Evolutionary conservation across 2,329 filamentous ascomycete genomes (phyloP), one percentile per base, ranked within the genome.

Genomic region (Diaporthe vaccinii): DNA sequence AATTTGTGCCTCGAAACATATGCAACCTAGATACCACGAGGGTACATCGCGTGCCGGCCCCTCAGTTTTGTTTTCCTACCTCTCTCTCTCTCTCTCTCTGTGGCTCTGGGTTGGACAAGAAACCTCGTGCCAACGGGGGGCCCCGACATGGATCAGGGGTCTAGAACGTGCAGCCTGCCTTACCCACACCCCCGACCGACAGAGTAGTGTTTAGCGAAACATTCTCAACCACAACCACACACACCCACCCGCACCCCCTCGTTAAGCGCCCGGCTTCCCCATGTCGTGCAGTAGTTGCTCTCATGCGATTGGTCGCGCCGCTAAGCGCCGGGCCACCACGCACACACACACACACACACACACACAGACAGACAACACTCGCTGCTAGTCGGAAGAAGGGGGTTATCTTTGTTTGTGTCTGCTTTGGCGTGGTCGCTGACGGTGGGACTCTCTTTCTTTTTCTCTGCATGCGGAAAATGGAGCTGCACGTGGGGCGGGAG

Each of bases 181-280:
- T 31, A 53, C n/a, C 44, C 44, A 53, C 41, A 34, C 34, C 34
- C 58, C 15, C n/a, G 36, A 61, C 34, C 36, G 58, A n/a, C 9
- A 59, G 12, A 53, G 49, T 34, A 34, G 8, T 34, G 25, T 55
- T 25, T 25, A 55, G 53, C 53, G 62, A 70, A 34, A 46, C 69
- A 44, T 44, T 36, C 44, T 17, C n/a, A 4, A 20, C 65, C 41
- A 49, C 46, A 22, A 12, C 25, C 36, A 55, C 15, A 61, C 44
- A 17, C 22, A 51, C 31, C 20, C 14, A 5, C 4, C 55, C 55
- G 12, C 39, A 0, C 17, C 25, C n/a, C 51, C 41, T 61, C 61
- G 36, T 67, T 76, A 76, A 76, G 74, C 74, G 74, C 74, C 74
- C 71, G 71, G 71, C 62, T 74, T 74, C 74, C 69, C 74, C 74